phyloP scores from a whole-genome alignment of 768 basidiomycete species.

The Podaxis carcinomalis region DNA sequence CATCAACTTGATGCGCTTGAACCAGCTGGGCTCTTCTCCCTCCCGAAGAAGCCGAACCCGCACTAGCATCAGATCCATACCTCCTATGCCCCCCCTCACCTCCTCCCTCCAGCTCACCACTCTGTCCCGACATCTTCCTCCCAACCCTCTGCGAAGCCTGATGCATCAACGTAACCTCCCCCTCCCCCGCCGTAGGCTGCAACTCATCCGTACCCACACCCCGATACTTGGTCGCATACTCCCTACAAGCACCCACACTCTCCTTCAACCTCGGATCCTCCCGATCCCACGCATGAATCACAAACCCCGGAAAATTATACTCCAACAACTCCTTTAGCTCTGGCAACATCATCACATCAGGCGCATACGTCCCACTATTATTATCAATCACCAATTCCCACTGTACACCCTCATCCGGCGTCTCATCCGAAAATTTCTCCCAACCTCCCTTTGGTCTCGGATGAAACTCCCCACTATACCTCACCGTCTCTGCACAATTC shows the following conservation, averaged over 20 bases:
- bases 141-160: conserved; percentile 13
- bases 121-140: background rate
- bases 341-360: conserved; percentile 59
- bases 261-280: conserved; percentile 51
- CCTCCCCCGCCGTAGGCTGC: conserved; percentile 54
- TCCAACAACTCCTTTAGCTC: conserved; percentile 58
- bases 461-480: conserved; percentile 80
- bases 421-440: conserved; percentile 54
- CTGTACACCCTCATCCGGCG: conserved; percentile 46
- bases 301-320: conserved; percentile 68
- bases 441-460: conserved; percentile 68
- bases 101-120: background rate
- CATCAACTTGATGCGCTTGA: background rate
- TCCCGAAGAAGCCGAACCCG: background rate
- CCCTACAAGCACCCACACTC: conserved; percentile 64
- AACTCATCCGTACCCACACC: conserved; percentile 58
- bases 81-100: background rate
- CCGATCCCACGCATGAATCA: conserved; percentile 47
- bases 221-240: conserved; percentile 58
- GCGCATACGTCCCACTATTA: conserved; percentile 81
- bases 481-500: conserved; percentile 62
- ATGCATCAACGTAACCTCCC: conserved; percentile 48
- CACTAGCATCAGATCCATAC: background rate
- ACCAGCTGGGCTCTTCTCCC: background rate
- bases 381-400: conserved; percentile 90